Base-by-base conservation (phyloP, 2,329 filamentous ascomycete genomes). In the Byssochlamys sp. region DNA sequence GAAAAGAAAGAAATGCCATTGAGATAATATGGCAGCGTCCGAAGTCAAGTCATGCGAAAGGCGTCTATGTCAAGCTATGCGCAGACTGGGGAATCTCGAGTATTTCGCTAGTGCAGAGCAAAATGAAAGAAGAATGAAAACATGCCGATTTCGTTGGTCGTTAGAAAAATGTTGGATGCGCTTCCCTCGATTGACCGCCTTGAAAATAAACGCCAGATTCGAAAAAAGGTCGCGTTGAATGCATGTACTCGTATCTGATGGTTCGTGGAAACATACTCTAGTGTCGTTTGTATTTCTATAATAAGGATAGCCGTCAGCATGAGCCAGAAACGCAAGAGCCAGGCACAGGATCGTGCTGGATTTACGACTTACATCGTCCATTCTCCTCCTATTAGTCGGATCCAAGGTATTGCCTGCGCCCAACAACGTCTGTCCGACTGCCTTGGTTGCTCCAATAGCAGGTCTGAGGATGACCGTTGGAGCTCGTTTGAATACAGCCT, bases 381-480 rank as follows among this genome's bases (percentile, higher is more conserved):
- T 85, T 69, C 88, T 85, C 66, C 89, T 82, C 69, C 87, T 77
- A 69, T 96, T 91, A 60, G 85, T 81, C 55, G 88, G 88, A 76
- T 99, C 94, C 65, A 99, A 78, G 52, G 89, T 85, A 72, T 99
- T 99, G 0, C 90, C 95, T 12, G 91, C 92, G 4, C 95, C 94
- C 75, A 97, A 81, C 58, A 99, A 77, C 39, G 92, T 90, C 77
- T 95, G 89, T 7, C 91, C 90, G 54, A 96, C 85, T 0, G 87
- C 92, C 73, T 92, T 92, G 35, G 87, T 90, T 6, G 91, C 90
- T 0, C 92, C 95, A 66, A 97, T 90, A 2, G 91, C 90, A 6
- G 94, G 94, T 57, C 91, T 80, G 64, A 99, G 84, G 55, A 99
- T 88, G 24, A 97, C 90, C 0, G 91, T 96, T n/a, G 94, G 94